Evolutionary conservation across 352 stramenopile genomes (phyloP), one percentile per base, ranked within the genome.

Genomic region (Globisporangium perplexum): DNA sequence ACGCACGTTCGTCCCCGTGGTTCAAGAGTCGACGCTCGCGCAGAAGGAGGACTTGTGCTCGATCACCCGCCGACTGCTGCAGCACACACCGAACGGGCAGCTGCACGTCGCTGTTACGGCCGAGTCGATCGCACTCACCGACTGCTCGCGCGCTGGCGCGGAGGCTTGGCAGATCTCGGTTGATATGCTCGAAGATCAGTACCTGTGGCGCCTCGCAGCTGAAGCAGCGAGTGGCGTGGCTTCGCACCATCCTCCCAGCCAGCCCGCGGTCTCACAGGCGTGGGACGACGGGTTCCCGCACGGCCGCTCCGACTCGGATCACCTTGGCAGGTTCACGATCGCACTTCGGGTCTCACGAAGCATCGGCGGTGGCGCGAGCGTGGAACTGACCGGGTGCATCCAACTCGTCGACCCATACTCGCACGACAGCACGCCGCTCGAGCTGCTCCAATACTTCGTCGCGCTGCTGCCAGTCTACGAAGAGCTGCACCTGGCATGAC

Each of bases 1-100:
- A 11, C 77, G 75, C 15, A 84, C 73, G 0, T 90, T 87, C 47
- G 51, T 75, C 7, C 74, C 77, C 3, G 41, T 82, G 4, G 59
- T 39, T 12, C 33, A 39, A 18, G 33, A 39, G 33, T 39, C 33
- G 33, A 18, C 14, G 12, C 12, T 39, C 33, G 33, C 33, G 12
- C 33, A 12, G 33, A 39, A 39, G 33, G 33, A 39, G 1, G 33
- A 39, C 4, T 18, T 12, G 33, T 18, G 33, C 33, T 39, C 33
- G 33, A 39, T 39, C 11, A 39, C 33, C 4, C 33, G 33, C 14
- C 33, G 33, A 1, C 14, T 39, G 33, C 33, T 39, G 14, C 33
- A 39, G 33, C 33, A 7, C 14, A 3, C 33, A 12, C 33, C 33
- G 33, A 39, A 39, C 33, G 33, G 33, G 11, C 33, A 39, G 14